Evolutionary conservation across 2,329 filamentous ascomycete genomes (phyloP), one percentile per base, ranked within the genome.

Genomic region (Xylaria sp.): DNA sequence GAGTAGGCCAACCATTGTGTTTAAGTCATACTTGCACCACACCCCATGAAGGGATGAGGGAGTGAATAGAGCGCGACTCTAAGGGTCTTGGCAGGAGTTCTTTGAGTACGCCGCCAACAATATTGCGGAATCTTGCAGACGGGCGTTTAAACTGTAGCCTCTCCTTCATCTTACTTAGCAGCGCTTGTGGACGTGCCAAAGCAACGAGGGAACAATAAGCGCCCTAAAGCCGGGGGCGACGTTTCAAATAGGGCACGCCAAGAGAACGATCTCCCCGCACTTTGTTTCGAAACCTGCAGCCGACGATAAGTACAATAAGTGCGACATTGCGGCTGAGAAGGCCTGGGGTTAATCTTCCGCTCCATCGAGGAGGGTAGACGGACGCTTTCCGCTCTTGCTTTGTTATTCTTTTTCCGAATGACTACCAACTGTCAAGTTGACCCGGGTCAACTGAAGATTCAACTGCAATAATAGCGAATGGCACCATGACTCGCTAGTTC

Each of bases 221-320:
- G 63, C 60, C 46, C 35, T 17, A 35, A 28, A 6, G 35, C 47
- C 42, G 43, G 45, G 38, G 38, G 46, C 38, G 47, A 17, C 47
- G 63, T 65, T 65, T 63, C 60, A 57, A 53, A 51, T 45, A 49
- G 47, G 43, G 33, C 28, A 45, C 50, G 59, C 63, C 63, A 63
- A 65, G 60, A 51, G 42, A 45, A 17, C 2, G 17, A 54, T 52
- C 28, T 46, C 46, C 43, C 54, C 52, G 57, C 53, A 50, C 52
- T 54, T n/a, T 51, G 62, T 58, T 64, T 64, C 54, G 54, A 61
- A 59, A 56, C 55, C 31, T 57, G 25, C 43, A 9, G 19, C 33
- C 50, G 14, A 40, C 8, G 21, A 25, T 28, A n/a, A 23, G 21
- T 46, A 17, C 14, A 25, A 35, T 43, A 52, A 21, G 60, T 50